Evolutionary conservation across 1,284 basidiomycete species (phyloP), one percentile per base, ranked within the genome.

Genomic region (Melampsora occidentalis): DNA sequence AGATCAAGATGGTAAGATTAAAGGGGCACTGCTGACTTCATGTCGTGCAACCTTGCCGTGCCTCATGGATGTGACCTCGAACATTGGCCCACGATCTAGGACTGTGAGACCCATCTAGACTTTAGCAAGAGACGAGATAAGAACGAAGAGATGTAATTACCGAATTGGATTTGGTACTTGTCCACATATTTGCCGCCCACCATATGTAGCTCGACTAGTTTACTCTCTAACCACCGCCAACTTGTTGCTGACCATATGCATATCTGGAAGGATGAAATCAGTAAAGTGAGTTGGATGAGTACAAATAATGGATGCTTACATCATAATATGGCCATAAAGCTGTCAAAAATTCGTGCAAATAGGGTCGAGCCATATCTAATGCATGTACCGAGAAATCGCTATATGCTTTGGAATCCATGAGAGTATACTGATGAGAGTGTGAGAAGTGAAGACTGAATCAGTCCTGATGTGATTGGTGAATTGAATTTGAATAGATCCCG

Each of bases 201-300:
- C 89, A 95, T 91, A 31, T 88, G 91, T 31, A 96, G 86, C 83
- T 96, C 93, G 20, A 92, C 88, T 5, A 97, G 86, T 84, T 96
- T 97, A 42, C 89, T 89, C 83, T 97, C 94, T 35, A 96, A 86
- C 93, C 93, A 96, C 67, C 92, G 86, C 93, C 93, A 94, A 78
- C 88, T 90, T 0, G 93, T 95, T 83, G 91, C 89, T 3, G 89
- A 76, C 48, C 89, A 89, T 65, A 16, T 39, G 39, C 46, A 76
- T 51, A 48, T 69, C 33, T 76, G 49, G 22, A 65, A 76, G 35
- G 31, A 68, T 25, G 25, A 94, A 91, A 80, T 94, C 92, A 25
- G 28, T 35, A 39, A 67, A 82, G 94, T 94, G 81, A 89, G 85
- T 3, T 89, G 89, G 80, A 94, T 93, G 72, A 92, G 85, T 6